Conservation (phyloP, 805 yeast genomes). For the Ogataea methylovora region DNA sequence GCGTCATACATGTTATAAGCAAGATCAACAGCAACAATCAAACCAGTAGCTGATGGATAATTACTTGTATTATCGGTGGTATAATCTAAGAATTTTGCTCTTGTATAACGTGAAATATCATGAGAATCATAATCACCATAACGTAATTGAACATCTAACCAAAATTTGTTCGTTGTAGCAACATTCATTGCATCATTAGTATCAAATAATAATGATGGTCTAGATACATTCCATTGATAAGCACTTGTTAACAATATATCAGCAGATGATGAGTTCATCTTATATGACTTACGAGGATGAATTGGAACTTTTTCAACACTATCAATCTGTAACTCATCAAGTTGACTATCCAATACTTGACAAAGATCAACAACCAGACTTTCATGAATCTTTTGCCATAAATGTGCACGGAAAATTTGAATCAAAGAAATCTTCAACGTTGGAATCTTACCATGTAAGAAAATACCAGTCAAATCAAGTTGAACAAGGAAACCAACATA, state of each 20-base stretch:
- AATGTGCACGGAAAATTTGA: slow-evolving; percentile 94
- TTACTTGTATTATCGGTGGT: slow-evolving; percentile 78
- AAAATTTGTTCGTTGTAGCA: slow-evolving; percentile 60
- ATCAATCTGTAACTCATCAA: slow-evolving; percentile 77
- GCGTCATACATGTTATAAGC: slow-evolving; percentile 96
- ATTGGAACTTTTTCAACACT: slow-evolving; percentile 84
- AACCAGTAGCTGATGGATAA: slow-evolving; percentile 92
- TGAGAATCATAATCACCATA: slow-evolving; percentile 98
- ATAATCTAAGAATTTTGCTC: slow-evolving; percentile 90
- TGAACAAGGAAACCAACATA: slow-evolving; percentile 97
- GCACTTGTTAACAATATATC: slow-evolving; percentile 75
- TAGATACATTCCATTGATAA: slow-evolving; percentile 73
- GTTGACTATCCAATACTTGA: slow-evolving; percentile 83
- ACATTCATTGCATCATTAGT: slow-evolving; percentile 56
- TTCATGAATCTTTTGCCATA: slow-evolving; percentile 99
- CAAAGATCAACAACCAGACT: slow-evolving; percentile 89
- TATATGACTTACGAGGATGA: slow-evolving; percentile 95
- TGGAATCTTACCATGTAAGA: slow-evolving; percentile 96
- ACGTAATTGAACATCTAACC: slow-evolving; percentile 92
- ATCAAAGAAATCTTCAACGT: slow-evolving; percentile 91
- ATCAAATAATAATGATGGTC: slow-evolving; percentile 75
- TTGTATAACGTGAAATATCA: slow-evolving; percentile 86
- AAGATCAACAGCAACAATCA: slow-evolving; percentile 82
- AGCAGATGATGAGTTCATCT: slow-evolving; percentile 94
- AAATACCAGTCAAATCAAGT: slow-evolving; percentile 92